phyloP scores from a whole-genome alignment of 306 rosid genomes.

The Aeschynomene evenia region DNA sequence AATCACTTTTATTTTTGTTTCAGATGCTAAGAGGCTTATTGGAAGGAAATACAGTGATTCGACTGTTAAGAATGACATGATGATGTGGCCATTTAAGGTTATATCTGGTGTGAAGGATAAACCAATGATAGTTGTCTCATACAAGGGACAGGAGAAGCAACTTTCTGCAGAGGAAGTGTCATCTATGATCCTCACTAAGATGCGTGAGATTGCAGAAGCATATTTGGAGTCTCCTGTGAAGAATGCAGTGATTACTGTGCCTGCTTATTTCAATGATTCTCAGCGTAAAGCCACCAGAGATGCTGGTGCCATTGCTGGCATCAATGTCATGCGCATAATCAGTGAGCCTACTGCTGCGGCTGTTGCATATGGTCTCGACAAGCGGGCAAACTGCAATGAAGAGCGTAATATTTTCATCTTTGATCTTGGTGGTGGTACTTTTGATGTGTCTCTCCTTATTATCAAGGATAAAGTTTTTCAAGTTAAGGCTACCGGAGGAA shows the following conservation, averaged over 20 bases:
- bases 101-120: not conserved
- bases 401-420: slow-evolving; percentile 33
- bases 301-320: not conserved
- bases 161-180: not conserved
- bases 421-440: slow-evolving; percentile 39
- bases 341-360: slow-evolving; percentile 42
- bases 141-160: not conserved
- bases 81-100: slow-evolving; percentile 51
- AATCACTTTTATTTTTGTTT: no score
- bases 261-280: slow-evolving; percentile 39
- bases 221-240: slow-evolving; percentile 20
- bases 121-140: not conserved
- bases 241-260: slow-evolving; percentile 45
- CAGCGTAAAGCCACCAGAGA: not conserved
- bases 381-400: slow-evolving; percentile 27
- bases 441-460: slow-evolving; percentile 50
- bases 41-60: slow-evolving; percentile 30
- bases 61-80: slow-evolving; percentile 18
- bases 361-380: slow-evolving; percentile 51
- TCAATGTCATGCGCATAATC: slow-evolving; percentile 25
- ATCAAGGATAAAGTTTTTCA: slow-evolving; percentile 27
- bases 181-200: slow-evolving; percentile 27
- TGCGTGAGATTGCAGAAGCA: slow-evolving; percentile 59
- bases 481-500: slow-evolving; percentile 6
- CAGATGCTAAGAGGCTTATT: slow-evolving; percentile 16